Conservation (phyloP, 1,284 basidiomycete genomes). For the Cryptococcus neoformans region DNA sequence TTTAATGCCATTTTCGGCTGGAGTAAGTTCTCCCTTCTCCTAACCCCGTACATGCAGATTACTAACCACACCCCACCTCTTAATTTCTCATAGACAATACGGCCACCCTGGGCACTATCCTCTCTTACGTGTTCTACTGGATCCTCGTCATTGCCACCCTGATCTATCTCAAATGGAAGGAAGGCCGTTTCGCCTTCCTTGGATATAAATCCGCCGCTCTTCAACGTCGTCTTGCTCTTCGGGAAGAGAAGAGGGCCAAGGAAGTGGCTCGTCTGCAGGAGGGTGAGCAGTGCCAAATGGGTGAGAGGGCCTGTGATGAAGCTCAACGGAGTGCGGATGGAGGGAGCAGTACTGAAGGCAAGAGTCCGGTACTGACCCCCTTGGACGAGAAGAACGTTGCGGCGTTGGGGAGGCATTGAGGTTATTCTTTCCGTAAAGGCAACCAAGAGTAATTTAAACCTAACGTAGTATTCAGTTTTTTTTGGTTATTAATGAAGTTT, state of each 20-base stretch:
- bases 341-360: too few relatives aligned
- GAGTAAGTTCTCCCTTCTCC: conserved; percentile 8
- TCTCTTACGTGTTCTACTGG: conserved; percentile 79
- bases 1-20: conserved; percentile 50
- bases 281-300: too few relatives aligned
- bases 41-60: not conserved
- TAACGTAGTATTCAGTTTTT: too few relatives aligned
- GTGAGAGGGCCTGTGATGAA: too few relatives aligned
- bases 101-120: conserved; percentile 61
- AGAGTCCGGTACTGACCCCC: too few relatives aligned
- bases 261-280: too few relatives aligned
- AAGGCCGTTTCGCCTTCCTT: conserved; percentile 51
- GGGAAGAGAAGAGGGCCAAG: not conserved
- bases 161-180: conserved; percentile 64
- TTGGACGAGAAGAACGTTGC: too few relatives aligned
- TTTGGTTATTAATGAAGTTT: too few relatives aligned
- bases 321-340: too few relatives aligned
- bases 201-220: conserved; percentile 29
- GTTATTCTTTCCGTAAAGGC: too few relatives aligned
- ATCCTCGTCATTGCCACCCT: conserved; percentile 63
- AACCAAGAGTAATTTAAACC: too few relatives aligned
- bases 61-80: conserved; percentile 8
- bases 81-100: conserved; percentile 41
- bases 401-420: too few relatives aligned
- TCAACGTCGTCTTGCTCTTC: conserved; percentile 5